Base-by-base conservation (phyloP, 2,329 filamentous ascomycete genomes). In the Talaromyces sp. region DNA sequence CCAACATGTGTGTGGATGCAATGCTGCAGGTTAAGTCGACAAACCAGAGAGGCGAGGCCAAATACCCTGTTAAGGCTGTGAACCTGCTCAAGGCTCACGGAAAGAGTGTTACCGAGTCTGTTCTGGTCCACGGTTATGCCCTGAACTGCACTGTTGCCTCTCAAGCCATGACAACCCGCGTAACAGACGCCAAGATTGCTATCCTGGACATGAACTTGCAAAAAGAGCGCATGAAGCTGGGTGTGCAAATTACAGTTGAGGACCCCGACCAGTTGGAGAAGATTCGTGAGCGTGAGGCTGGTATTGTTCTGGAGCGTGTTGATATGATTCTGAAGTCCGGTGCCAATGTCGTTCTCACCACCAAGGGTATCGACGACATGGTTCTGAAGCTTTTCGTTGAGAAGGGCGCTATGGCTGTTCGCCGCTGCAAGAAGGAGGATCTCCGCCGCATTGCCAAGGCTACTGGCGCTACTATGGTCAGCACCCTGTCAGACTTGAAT, bases 201-300 rank as follows among this genome's bases (percentile, higher is more conserved):
- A 88, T 93, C 66, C 77, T 99, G 56, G 94, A 99, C 73, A 97
- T 99, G 85, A 99, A 99, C 77, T 75, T 99, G 67, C 93, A 97
- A 71, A 99, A 99, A 81, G 93, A 97, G 81, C 85, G 93, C 65
- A 97, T 99, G 94, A 97, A 99, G 84, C 81, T 99, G 54, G 94
- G 94, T 63, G 94, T 99, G 55, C 93, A 99, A 76, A 96, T 99
- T 68, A 97, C 94, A 11, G 89, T 99, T 61, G 94, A 99, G 65
- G 94, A 99, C 72, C 94, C 94, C 44, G 88, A 95, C 72, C 94
- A 99, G 75, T 83, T 99, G 46, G 94, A 99, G 80, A 92, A 97
- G 82, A 99, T 99, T 67, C 86, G 94, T 56, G 87, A 94, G 66
- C 86, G 94, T 49, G 94, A 99, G 75, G 85, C 92, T 16, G 91